Evolutionary conservation across 805 yeast species (phyloP).

Genomic region (Torulaspora franciscae): DNA sequence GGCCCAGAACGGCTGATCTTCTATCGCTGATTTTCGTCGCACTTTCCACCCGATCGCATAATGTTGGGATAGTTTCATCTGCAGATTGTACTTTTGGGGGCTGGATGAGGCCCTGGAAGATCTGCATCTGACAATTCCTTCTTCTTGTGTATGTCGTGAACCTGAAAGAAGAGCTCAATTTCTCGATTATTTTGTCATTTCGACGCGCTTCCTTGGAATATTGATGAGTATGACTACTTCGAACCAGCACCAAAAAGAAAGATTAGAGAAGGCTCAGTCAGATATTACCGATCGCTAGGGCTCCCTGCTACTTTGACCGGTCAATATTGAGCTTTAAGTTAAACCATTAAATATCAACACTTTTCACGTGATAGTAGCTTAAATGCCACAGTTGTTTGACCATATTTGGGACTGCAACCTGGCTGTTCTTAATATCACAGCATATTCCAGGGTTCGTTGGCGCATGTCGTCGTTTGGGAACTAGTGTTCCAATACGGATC

Average conservation of each 20-base stretch:
- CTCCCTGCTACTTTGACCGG: no score
- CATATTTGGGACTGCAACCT: no score
- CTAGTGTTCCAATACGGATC: no score
- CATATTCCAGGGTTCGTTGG: no score
- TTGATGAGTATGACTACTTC: background rate
- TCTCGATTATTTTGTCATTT: background rate
- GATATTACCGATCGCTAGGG: no score
- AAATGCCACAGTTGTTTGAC: no score
- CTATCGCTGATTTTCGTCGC: conserved; percentile 79
- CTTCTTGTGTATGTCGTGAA: background rate
- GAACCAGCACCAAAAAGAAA: background rate
- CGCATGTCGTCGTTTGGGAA: no score
- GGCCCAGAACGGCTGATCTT: conserved; percentile 82
- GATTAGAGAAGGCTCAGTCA: no score
- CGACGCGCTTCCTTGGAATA: background rate
- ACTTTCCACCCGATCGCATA: conserved; percentile 82
- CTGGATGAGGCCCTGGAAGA: conserved; percentile 40
- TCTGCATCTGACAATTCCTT: conserved; percentile 32
- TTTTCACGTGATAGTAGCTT: no score
- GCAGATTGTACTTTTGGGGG: conserved; percentile 54
- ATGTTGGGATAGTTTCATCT: conserved; percentile 79
- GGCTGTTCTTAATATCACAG: no score
- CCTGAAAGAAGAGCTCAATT: background rate
- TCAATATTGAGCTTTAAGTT: no score
- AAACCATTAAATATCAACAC: no score